phyloP scores from a whole-genome alignment of 176 grass and related monocot species.

The Miscanthus lutarioriparius region DNA sequence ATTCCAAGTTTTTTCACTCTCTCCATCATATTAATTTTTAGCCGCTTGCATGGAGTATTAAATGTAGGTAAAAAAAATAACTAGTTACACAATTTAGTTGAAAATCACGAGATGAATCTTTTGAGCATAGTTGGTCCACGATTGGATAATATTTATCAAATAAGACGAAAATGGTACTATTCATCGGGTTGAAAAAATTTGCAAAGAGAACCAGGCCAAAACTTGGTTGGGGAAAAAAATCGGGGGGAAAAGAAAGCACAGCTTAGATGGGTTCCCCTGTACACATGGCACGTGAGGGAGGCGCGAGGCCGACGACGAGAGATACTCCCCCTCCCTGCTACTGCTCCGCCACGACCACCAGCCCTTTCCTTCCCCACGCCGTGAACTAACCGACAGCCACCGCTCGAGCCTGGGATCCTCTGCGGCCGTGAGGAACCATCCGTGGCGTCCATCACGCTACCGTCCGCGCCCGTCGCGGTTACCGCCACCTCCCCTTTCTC shows the following conservation, averaged over 20 bases:
- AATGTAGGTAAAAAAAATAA: no score
- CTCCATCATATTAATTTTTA: no score
- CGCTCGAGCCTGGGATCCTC: not conserved
- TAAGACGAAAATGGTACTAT: no score
- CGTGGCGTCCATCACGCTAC: not conserved
- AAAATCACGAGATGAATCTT: no score
- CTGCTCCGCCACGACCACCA: not conserved
- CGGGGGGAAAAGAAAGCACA: not conserved
- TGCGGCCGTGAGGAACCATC: not conserved
- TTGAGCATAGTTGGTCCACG: no score
- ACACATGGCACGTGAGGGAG: slow-evolving; percentile 28
- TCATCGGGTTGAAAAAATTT: no score
- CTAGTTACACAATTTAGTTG: no score
- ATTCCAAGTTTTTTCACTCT: no score
- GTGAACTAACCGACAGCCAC: slow-evolving; percentile 32
- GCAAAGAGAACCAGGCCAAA: no score
- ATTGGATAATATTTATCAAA: no score
- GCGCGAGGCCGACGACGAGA: not conserved
- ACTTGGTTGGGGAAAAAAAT: not conserved
- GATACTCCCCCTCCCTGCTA: no score
- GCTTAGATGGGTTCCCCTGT: not conserved
- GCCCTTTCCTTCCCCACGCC: not conserved
- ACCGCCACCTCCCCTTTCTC: not conserved
- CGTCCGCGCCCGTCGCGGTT: not conserved
- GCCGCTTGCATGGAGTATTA: no score